A percentile compares a stretch with the other conserved stretches of the same genome.
phyloP scores from a whole-genome alignment of 106 monocot genomes.

The Vanilla planifolia region DNA sequence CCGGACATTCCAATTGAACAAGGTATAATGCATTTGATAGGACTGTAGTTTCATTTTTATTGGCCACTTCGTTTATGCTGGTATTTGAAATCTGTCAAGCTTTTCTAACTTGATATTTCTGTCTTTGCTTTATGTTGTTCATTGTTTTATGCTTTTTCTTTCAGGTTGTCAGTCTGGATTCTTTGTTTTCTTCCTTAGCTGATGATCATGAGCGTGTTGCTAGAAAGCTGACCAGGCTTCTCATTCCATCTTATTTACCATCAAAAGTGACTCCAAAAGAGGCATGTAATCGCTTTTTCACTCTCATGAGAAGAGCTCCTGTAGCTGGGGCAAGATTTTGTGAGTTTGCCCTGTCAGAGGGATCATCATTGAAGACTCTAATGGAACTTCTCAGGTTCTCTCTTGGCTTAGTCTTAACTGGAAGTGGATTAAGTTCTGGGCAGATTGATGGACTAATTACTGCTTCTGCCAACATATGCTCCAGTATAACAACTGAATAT shows the following conservation, averaged over 20 bases:
- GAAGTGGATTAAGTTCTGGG: conserved; percentile 36
- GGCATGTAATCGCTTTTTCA: conserved; percentile 64
- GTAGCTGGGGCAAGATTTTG: conserved; percentile 89
- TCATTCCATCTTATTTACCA: conserved; percentile 91
- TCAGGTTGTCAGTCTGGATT: conserved; percentile 72
- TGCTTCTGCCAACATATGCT: conserved; percentile 63
- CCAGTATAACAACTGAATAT: conserved; percentile 36
- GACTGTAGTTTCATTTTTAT: background rate
- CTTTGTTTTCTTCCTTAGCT: conserved; percentile 60
- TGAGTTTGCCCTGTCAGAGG: conserved; percentile 77
- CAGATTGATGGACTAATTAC: conserved; percentile 62
- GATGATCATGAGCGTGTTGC: conserved; percentile 78
- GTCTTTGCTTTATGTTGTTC: background rate
- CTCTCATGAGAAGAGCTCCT: conserved; percentile 78
- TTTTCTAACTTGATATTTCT: background rate
- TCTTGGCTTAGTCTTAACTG: conserved; percentile 33
- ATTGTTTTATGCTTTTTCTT: conserved; percentile 14
- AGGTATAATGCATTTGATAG: conserved; percentile 30
- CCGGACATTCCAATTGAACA: conserved; percentile 64
- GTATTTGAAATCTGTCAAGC: no score
- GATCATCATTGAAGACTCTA: conserved; percentile 64
- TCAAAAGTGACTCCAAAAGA: conserved; percentile 54
- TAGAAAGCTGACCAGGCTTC: conserved; percentile 71
- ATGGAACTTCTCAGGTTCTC: conserved; percentile 58
- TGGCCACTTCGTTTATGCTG: no score